Percentiles rank a stretch among this genome's conserved stretches.
Conservation (phyloP, 2,329 filamentous ascomycete genomes). For the Fusarium cicatricum region DNA sequence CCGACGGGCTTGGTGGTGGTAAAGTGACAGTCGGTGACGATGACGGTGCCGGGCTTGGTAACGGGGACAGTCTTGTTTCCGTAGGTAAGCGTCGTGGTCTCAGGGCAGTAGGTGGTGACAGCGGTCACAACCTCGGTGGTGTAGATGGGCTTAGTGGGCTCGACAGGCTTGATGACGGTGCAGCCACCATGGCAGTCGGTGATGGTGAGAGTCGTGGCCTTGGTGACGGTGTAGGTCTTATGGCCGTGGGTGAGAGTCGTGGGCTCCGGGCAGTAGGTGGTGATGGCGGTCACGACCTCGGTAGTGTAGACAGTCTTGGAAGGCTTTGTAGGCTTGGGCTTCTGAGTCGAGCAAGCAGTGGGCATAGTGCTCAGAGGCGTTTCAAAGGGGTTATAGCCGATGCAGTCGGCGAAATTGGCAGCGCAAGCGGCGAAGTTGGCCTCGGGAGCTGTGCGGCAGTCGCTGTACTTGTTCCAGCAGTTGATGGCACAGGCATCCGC, state of each 20-base stretch:
- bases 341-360: constrained; percentile 24
- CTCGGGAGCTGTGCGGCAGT: constrained; percentile 27
- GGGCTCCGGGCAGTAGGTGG: constrained; percentile 72
- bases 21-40: constrained; percentile 29
- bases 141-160: constrained; percentile 27
- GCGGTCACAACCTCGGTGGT: constrained; percentile 23
- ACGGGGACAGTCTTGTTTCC: constrained; percentile 44
- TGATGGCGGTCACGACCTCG: constrained; percentile 68
- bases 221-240: constrained; percentile 71
- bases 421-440: constrained; percentile 39
- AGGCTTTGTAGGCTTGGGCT: too few species aligned
- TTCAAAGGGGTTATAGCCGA: constrained; percentile 40
- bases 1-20: constrained; percentile 22
- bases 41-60: constrained; percentile 23
- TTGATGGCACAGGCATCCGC: constrained; percentile 24
- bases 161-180: constrained; percentile 60
- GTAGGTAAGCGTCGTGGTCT: constrained; percentile 43
- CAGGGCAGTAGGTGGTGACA: constrained; percentile 51
- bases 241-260: constrained; percentile 66
- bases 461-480: constrained; percentile 20
- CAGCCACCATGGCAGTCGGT: constrained; percentile 65
- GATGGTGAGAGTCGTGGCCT: constrained; percentile 70
- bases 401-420: constrained; percentile 37
- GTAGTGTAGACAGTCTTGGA: constrained; percentile 57
- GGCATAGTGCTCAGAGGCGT: constrained; percentile 20